phyloP scores from a whole-genome alignment of 192 early-diverging fungal species.

The Coemansia sp. region DNA sequence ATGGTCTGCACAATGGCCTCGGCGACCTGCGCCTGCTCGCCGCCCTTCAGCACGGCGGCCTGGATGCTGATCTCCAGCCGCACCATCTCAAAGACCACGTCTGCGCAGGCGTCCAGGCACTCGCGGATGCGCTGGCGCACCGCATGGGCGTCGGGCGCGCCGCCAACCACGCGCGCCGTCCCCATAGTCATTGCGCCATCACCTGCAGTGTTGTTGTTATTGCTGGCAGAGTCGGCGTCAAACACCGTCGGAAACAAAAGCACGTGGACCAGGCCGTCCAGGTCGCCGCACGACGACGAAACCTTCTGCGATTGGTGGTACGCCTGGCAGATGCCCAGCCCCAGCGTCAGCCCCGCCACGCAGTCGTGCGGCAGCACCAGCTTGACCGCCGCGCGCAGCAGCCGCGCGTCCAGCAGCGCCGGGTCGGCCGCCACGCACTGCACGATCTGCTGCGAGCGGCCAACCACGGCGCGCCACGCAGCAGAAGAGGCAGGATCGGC shows the following conservation, averaged over 20 bases:
- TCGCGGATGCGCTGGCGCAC: conserved; percentile 46
- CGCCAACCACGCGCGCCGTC: background rate
- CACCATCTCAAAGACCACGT: conserved; percentile 55
- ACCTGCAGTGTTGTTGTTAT: no score
- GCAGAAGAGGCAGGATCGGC: conserved; percentile 9
- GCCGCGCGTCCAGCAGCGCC: conserved; percentile 32
- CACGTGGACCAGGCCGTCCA: conserved; percentile 61
- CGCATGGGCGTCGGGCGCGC: conserved; percentile 20
- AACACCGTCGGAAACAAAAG: conserved; percentile 77
- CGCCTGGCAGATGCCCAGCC: conserved; percentile 45
- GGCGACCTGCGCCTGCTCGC: conserved; percentile 56
- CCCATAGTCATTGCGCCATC: background rate
- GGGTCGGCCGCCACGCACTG: conserved; percentile 40
- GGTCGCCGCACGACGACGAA: conserved; percentile 18
- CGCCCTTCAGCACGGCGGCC: conserved; percentile 46
- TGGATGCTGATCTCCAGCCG: conserved; percentile 54
- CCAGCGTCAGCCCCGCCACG: conserved; percentile 47
- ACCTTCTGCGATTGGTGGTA: conserved; percentile 27
- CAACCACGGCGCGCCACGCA: conserved; percentile 42
- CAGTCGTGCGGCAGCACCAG: conserved; percentile 58
- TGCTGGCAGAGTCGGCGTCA: conserved; percentile 59
- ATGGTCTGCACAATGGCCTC: conserved; percentile 40
- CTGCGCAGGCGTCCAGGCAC: conserved; percentile 40
- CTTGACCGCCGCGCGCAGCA: conserved; percentile 49
- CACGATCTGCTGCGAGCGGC: conserved; percentile 37